Percentiles rank a stretch among this genome's conserved stretches.
phyloP scores from a whole-genome alignment of 2,329 filamentous ascomycete genomes.

The Xylaria sp. region DNA sequence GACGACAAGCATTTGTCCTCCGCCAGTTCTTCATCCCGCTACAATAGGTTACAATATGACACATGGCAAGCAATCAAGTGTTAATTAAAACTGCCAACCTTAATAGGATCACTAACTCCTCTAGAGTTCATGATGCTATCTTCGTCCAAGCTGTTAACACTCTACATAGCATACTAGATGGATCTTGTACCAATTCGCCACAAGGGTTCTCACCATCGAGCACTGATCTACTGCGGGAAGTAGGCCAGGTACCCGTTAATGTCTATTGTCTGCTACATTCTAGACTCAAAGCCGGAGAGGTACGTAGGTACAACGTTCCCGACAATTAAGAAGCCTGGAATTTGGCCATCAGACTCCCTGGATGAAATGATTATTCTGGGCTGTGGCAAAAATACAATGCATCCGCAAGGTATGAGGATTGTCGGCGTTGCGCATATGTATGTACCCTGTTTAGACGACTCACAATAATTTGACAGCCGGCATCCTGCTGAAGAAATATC shows the following conservation, averaged over 20 bases:
- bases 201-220: neutral
- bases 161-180: neutral
- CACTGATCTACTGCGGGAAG: neutral
- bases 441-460: constrained; percentile 23
- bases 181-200: neutral
- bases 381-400: constrained; percentile 39
- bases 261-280: neutral
- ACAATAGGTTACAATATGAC: constrained; percentile 14
- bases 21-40: neutral
- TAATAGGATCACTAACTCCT: neutral
- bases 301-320: neutral
- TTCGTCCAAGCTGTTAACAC: neutral
- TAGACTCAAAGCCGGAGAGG: neutral
- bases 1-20: constrained; percentile 8
- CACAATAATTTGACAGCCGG: constrained; percentile 14
- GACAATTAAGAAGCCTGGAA: neutral
- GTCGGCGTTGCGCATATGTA: constrained; percentile 31
- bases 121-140: neutral
- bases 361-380: constrained; percentile 34
- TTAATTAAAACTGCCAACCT: neutral
- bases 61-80: constrained; percentile 19
- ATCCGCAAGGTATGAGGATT: constrained; percentile 31
- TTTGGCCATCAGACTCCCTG: constrained; percentile 4
- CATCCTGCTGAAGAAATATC: constrained; percentile 33
- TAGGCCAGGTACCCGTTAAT: neutral